Base-by-base conservation (phyloP, 805 yeast species). In the Zygotorulaspora chibaensis region DNA sequence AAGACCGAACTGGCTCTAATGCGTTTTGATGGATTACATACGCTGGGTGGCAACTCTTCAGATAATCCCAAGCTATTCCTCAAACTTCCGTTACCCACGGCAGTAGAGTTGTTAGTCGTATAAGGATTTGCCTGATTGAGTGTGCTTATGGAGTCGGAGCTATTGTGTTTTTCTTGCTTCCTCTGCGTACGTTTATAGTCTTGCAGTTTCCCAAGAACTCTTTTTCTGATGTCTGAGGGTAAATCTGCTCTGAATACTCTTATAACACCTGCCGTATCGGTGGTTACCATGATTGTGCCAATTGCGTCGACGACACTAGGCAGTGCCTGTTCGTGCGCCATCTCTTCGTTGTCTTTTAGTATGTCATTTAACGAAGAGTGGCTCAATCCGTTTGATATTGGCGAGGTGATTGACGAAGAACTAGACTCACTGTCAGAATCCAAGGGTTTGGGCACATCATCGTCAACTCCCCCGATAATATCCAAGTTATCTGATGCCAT, bases 171-270 rank as follows among this genome's bases (percentile, higher is more conserved):
- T 26, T 38, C 37, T 27, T 35, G 35, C 23, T 25, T 15, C 8
- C 34, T 20, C n/a, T n/a, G 18, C 5, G 38, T 40, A 16, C 36
- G n/a, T n/a, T 20, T n/a, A 3, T 26, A 16, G 12, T 42, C 44
- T 15, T 54, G 51, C 29, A 62, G 42, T 40, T 49, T 54, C 13
- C 46, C 30, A 9, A 69, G 51, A 0, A 72, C 54, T 2, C 56
- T 48, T 41, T 70, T 71, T 45, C 83, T 57, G 11, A 71, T 64
- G 9, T 58, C 55, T 42, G 77, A 71, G 0, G 93, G 84, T 43
- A 83, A 73, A 62, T 89, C 97, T 46, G 87, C 83, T 58, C 97
- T 72, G 61, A 85, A 86, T 0, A 89, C 84, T 37, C 93, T 66
- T 26, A 89, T 84, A 2, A 74, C 54, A 0, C 96, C 96, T 17